Conservation (phyloP, 2,329 filamentous ascomycete genomes). For the Ambrosiella xylebori region DNA sequence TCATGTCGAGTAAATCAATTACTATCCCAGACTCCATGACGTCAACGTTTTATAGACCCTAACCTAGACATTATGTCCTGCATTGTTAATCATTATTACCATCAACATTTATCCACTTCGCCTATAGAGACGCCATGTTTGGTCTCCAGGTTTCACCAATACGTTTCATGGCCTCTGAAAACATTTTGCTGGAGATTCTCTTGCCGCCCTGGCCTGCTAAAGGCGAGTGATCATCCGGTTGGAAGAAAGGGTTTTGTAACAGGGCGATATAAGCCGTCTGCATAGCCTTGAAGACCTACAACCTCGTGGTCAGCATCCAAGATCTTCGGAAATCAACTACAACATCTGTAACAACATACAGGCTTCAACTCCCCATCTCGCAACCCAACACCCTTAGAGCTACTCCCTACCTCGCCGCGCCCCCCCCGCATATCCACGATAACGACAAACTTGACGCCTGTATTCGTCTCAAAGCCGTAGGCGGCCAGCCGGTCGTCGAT, state of each 20-base stretch:
- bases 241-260: slow-evolving; percentile 87
- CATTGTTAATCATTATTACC: too few relatives aligned
- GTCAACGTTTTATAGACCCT: not conserved
- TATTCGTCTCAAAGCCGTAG: slow-evolving; percentile 95
- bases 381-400: slow-evolving; percentile 41
- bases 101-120: too few relatives aligned
- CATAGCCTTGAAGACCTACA: slow-evolving; percentile 58
- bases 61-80: not conserved
- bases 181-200: slow-evolving; percentile 66
- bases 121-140: slow-evolving; percentile 44
- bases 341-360: slow-evolving; percentile 20
- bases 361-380: slow-evolving; percentile 76
- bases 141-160: slow-evolving; percentile 78
- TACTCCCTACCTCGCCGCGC: slow-evolving; percentile 22
- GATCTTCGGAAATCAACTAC: not conserved
- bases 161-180: slow-evolving; percentile 63
- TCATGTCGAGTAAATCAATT: not conserved
- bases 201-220: slow-evolving; percentile 35
- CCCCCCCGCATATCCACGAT: slow-evolving; percentile 81
- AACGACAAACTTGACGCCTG: slow-evolving; percentile 76
- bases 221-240: slow-evolving; percentile 67
- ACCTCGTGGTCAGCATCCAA: not conserved
- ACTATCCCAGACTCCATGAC: not conserved
- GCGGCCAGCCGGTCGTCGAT: slow-evolving; percentile 83
- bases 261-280: slow-evolving; percentile 83